These are phyloP conservation scores for Ophiorrhiza pumila DNA, from an alignment of 257 asterid genomes.

Conservation along the genomic window DNA sequence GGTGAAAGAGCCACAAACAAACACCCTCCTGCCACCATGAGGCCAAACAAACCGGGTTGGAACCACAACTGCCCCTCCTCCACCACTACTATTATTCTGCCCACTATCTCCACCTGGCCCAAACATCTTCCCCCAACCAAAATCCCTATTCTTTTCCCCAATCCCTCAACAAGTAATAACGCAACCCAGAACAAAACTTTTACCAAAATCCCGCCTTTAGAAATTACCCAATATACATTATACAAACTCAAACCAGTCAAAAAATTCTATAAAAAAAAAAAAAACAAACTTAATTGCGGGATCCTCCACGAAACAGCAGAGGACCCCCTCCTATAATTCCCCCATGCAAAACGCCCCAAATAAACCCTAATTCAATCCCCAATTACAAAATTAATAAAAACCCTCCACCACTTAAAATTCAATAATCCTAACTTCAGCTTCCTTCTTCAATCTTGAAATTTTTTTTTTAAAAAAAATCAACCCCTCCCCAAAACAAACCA, in stretches of 20 bases:
- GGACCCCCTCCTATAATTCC: slow-evolving; percentile 30
- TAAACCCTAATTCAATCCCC: slow-evolving; percentile 24
- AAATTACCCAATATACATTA: slow-evolving; percentile 11
- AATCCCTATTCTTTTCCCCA: slow-evolving; percentile 12
- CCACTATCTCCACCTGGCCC: slow-evolving; percentile 37
- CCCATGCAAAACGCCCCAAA: slow-evolving; percentile 26
- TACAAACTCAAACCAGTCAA: slow-evolving; percentile 9
- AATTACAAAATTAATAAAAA: slow-evolving; percentile 1
- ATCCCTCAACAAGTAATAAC: slow-evolving; percentile 17
- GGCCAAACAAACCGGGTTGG: slow-evolving; percentile 77
- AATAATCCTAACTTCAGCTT: slow-evolving; percentile 5
- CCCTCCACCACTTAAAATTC: not conserved
- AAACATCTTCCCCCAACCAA: slow-evolving; percentile 40
- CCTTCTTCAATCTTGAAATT: not conserved
- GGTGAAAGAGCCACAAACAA: slow-evolving; percentile 63
- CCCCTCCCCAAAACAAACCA: not conserved
- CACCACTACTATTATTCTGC: slow-evolving; percentile 31
- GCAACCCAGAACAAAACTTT: not conserved
- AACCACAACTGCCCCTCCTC: slow-evolving; percentile 34
- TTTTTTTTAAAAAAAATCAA: not conserved
- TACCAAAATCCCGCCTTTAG: slow-evolving; percentile 12
- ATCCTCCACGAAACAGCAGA: slow-evolving; percentile 39
- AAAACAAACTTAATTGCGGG: slow-evolving; percentile 10
- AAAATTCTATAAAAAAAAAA: not conserved
- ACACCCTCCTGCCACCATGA: slow-evolving; percentile 64